Evolutionary conservation across 2,329 filamentous ascomycete genomes (phyloP), one percentile per base, ranked within the genome.

Genomic region (Fusarium sp.): DNA sequence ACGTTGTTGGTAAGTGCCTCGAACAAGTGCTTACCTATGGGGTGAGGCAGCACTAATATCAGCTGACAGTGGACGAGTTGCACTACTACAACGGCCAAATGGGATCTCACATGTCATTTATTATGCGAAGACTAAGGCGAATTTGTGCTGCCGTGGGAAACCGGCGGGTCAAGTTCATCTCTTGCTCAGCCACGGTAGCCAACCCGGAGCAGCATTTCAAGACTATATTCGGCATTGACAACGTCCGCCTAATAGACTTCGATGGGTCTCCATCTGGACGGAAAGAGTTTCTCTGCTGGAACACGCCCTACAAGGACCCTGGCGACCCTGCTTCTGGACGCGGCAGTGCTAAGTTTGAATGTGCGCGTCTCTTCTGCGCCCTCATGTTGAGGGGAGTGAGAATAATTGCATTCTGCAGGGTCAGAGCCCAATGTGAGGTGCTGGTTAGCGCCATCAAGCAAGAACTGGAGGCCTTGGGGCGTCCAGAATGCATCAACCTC

Each of bases 211-310:
- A 93, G 73, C 96, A 99, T 77, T 98, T 99, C 87, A 90, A 89
- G 78, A 93, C 93, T 0, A 91, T 99, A n/a, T 97, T 98, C 71
- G 95, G 95, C 0, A 86, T 97, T 6, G 87, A 93, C 0, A 84
- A 94, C 68, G 92, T 97, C 13, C 88, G 86, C 62, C 79, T 98
- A 46, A 91, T 95, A 1, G 93, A 97, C 75, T 94, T 92, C 74
- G 96, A 99, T 76, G 96, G 96, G 1, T 97, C 94, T 0, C 96
- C 96, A 0, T 93, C 93, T 6, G 80, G 95, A 0, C 86, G 93
- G 20, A 98, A 98, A 77, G 95, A 98, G 75, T 98, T 98, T 62
- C 77, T 99, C 6, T 98, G 94, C 79, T 99, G 96, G 96, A 98
- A 99, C 74, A 97, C 95, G 0, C 96, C 96, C 0, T 97, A 89